phyloP scores from a whole-genome alignment of 176 grass and related monocot genomes.

The Oryza officinalis region DNA sequence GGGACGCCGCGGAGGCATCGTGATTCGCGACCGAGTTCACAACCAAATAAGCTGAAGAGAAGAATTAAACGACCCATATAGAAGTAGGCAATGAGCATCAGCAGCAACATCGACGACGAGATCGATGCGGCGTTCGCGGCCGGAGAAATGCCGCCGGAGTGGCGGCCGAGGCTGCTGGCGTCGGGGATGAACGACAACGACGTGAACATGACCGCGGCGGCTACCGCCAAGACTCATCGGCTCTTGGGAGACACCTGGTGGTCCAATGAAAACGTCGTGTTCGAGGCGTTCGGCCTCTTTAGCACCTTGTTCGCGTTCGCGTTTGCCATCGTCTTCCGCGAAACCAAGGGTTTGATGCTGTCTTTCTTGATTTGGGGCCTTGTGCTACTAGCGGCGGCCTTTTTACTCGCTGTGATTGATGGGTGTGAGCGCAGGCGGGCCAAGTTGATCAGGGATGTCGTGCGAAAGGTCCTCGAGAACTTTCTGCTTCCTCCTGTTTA shows the following conservation, averaged over 20 bases:
- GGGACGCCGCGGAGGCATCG: too few relatives aligned
- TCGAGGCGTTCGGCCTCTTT: not conserved
- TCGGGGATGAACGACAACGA: not conserved
- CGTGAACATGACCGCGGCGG: too few relatives aligned
- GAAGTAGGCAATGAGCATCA: too few relatives aligned
- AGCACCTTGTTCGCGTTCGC: not conserved
- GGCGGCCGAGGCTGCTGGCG: not conserved
- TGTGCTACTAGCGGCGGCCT: fast-evolving
- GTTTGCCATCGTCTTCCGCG: not conserved
- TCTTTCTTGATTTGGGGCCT: not conserved
- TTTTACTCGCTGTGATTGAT: not conserved
- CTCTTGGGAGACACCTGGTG: not conserved
- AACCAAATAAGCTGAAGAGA: too few relatives aligned
- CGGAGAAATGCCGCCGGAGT: not conserved
- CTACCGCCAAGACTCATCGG: not conserved
- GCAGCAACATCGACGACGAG: not conserved
- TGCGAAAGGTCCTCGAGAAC: not conserved
- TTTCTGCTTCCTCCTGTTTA: not conserved
- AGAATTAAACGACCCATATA: too few relatives aligned
- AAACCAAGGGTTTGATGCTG: not conserved
- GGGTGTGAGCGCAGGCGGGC: not conserved
- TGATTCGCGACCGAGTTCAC: too few relatives aligned
- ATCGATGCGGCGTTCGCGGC: not conserved
- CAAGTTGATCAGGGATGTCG: not conserved
- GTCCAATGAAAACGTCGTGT: not conserved